Conservation (phyloP, 2,329 filamentous ascomycete species). For the Fusarium graminum region DNA sequence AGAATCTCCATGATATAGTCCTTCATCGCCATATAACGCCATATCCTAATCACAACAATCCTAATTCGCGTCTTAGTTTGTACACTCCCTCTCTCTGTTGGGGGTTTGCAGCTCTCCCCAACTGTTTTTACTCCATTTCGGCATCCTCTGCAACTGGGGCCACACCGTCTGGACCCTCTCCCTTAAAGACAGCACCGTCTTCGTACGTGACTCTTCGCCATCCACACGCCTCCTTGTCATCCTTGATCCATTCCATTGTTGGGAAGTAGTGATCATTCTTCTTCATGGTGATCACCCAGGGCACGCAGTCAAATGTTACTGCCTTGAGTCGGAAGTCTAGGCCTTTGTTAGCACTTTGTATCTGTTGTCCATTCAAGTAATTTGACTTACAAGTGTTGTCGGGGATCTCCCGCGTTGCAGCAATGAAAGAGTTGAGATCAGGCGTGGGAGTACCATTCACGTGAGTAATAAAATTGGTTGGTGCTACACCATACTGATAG, state of each 20-base stretch:
- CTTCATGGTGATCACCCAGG: constrained; percentile 99
- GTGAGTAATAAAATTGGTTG: constrained; percentile 97
- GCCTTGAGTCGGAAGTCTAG: constrained; percentile 92
- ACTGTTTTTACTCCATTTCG: constrained; percentile 57
- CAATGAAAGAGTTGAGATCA: constrained; percentile 83
- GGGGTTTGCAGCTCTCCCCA: constrained; percentile 1
- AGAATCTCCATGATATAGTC: constrained; percentile 49
- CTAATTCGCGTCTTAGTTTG: constrained; percentile 20
- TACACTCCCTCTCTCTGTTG: constrained; percentile 31
- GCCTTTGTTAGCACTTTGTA: constrained; percentile 31
- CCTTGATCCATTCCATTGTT: constrained; percentile 77
- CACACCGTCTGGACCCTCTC: constrained; percentile 67
- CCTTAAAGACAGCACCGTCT: constrained; percentile 64
- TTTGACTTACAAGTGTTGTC: constrained; percentile 85
- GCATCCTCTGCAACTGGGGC: constrained; percentile 58
- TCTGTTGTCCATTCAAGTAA: not conserved
- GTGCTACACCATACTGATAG: constrained; percentile 91
- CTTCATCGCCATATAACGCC: constrained; percentile 57
- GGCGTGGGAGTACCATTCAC: constrained; percentile 91
- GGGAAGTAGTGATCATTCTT: constrained; percentile 98
- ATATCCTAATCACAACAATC: constrained; percentile 44
- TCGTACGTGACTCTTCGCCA: constrained; percentile 75
- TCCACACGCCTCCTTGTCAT: constrained; percentile 68
- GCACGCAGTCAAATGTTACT: constrained; percentile 98
- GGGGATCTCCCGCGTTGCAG: constrained; percentile 85